A percentile compares a stretch with the other conserved stretches of the same genome.
These are phyloP conservation scores for Zygotorulaspora chibaensis DNA, from an alignment of 805 yeast genomes.

Conservation along the genomic window DNA sequence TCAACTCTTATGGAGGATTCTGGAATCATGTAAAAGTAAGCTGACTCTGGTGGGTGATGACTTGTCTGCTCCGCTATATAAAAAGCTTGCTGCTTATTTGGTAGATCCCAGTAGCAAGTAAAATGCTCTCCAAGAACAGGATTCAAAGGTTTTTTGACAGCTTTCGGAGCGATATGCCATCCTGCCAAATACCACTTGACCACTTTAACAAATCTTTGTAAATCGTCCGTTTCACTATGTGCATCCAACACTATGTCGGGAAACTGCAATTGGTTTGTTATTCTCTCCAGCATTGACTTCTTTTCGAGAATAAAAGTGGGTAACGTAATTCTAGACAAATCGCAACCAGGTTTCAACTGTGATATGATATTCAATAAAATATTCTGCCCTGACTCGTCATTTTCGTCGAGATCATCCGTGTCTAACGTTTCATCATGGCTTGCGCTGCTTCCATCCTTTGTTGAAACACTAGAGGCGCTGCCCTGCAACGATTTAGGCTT, in stretches of 20 bases:
- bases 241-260: slow-evolving; percentile 76
- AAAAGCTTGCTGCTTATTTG: slow-evolving; percentile 67
- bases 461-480: slow-evolving; percentile 7
- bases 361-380: slow-evolving; percentile 83
- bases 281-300: slow-evolving; percentile 93
- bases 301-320: slow-evolving; percentile 95
- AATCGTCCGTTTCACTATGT: slow-evolving; percentile 50
- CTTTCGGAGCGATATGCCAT: slow-evolving; percentile 98
- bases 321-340: slow-evolving; percentile 81
- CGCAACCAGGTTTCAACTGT: slow-evolving; percentile 90
- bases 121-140: slow-evolving; percentile 92
- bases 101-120: slow-evolving; percentile 87
- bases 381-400: slow-evolving; percentile 84
- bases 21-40: slow-evolving; percentile 86
- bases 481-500: slow-evolving; percentile 6
- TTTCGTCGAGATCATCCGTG: slow-evolving; percentile 81
- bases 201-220: slow-evolving; percentile 67
- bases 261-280: slow-evolving; percentile 79
- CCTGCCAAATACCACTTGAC: slow-evolving; percentile 89
- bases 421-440: slow-evolving; percentile 19
- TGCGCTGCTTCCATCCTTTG: slow-evolving; percentile 1
- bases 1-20: slow-evolving; percentile 77
- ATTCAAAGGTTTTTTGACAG: slow-evolving; percentile 94
- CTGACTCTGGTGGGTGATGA: slow-evolving; percentile 97
- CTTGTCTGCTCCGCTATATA: slow-evolving; percentile 93